Base-by-base conservation (phyloP, 768 basidiomycete genomes). In the Lepiota venenata region DNA sequence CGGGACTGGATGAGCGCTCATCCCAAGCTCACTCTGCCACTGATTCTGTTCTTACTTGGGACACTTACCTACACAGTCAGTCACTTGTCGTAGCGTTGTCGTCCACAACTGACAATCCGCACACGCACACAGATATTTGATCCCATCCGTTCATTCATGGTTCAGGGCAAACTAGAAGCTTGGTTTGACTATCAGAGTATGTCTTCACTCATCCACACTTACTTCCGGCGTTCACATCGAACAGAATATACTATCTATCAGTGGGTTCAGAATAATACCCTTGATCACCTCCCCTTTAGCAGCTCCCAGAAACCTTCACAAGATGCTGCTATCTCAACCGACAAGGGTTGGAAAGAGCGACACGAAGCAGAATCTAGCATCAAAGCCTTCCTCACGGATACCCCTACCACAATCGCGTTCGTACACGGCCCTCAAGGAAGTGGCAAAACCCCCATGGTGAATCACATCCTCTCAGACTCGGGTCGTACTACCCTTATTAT, bases 21-120 rank as follows among this genome's bases (percentile, higher is more conserved):
- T 70, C 95, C 96, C 7, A 84, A 83, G 56, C 87, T 97, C 47
- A 83, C 86, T 49, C 67, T 94, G 2, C 93, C 93, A 0, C 67
- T 93, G 15, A 56, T 93, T 2, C 80, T 93, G 40, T 97, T 98
- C 67, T 71, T 98, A 2, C 66, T 98, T n/a, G 96, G 94, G 10
- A 87, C 88, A 2, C 61, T 98, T 36, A 91, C 91, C 18, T 97
- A 96, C 65, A 88, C 91, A 5, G 93, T 92, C 58, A 56, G 84
- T 70, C 6, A 10, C 21, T 29, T n/a, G 18, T 36, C 32, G 15
- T 46, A 18, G 49, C 48, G 37, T 22, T 14, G 22, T 9, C n/a
- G 7, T 15, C 3, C 25, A 2, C 25, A 5, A 25, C 25, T 25
- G 21, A 16, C 32, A 43, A 49, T 40, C 41, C 32, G 50, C n/a